phyloP scores from a whole-genome alignment of 495 filamentous ascomycete genomes.

The Tirmania nivea region DNA sequence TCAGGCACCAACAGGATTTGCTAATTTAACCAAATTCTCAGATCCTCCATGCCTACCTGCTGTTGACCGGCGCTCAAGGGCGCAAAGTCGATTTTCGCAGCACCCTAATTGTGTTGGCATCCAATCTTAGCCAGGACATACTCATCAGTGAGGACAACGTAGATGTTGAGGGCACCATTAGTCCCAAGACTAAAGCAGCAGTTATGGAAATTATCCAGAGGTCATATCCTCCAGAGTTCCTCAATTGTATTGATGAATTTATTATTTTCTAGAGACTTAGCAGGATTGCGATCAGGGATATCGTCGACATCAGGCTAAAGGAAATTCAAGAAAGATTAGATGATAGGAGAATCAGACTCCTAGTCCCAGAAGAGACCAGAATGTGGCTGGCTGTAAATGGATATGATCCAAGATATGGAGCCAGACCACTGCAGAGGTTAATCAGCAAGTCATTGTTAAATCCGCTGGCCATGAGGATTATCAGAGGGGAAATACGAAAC shows the following conservation, averaged over 20 bases:
- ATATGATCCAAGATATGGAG: constrained; percentile 80
- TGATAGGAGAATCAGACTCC: constrained; percentile 60
- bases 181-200: constrained; percentile 43
- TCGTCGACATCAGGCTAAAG: constrained; percentile 73
- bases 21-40: too few relatives aligned
- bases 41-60: too few relatives aligned
- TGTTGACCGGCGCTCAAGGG: constrained; percentile 63
- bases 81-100: constrained; percentile 93
- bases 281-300: constrained; percentile 57
- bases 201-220: constrained; percentile 74
- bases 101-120: constrained; percentile 87
- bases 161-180: constrained; percentile 36
- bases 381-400: constrained; percentile 71
- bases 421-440: constrained; percentile 76
- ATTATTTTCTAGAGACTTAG: constrained; percentile 83
- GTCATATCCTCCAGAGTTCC: constrained; percentile 75
- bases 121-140: constrained; percentile 67
- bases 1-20: too few relatives aligned
- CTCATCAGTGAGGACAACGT: constrained; percentile 43
- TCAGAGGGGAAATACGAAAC: constrained; percentile 54
- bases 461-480: constrained; percentile 72
- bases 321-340: constrained; percentile 70
- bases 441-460: constrained; percentile 80
- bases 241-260: constrained; percentile 92
- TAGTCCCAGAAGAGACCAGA: constrained; percentile 48